Evolutionary conservation across 2,329 filamentous ascomycete species (phyloP).

Genomic region (Fusarium armeniacum): DNA sequence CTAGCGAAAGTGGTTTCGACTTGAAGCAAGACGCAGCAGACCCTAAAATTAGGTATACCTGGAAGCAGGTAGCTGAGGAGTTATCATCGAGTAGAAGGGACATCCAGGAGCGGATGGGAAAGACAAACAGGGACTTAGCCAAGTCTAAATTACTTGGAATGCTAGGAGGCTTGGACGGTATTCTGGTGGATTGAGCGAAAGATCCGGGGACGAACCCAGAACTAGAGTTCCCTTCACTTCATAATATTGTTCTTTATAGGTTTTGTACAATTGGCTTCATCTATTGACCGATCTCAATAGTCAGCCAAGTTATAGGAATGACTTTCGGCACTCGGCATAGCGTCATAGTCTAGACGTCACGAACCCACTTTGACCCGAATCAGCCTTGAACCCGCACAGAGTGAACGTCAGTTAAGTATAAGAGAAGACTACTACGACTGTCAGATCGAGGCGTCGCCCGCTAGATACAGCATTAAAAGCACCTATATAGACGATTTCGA

Average conservation of each 20-base stretch:
- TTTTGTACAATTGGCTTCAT: not conserved
- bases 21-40: not conserved
- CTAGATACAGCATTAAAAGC: rapidly evolving
- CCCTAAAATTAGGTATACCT: rapidly evolving
- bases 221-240: not conserved
- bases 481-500: rapidly evolving
- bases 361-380: slow-evolving; percentile 7
- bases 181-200: not conserved
- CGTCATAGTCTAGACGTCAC: slow-evolving; percentile 23
- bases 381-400: not conserved
- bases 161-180: not conserved
- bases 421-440: not conserved
- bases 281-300: not conserved
- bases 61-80: not conserved
- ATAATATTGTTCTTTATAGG: rapidly evolving
- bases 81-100: not conserved
- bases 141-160: slow-evolving; percentile 1
- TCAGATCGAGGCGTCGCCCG: rapidly evolving
- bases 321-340: slow-evolving; percentile 8
- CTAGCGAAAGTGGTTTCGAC: not conserved
- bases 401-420: not conserved
- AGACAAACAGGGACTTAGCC: not conserved
- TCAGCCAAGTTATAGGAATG: not conserved
- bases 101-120: not conserved
- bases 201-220: rapidly evolving